These are phyloP conservation scores for Fusarium fujikuroi DNA, from an alignment of 2,329 filamentous ascomycete genomes.

Conservation along the genomic window DNA sequence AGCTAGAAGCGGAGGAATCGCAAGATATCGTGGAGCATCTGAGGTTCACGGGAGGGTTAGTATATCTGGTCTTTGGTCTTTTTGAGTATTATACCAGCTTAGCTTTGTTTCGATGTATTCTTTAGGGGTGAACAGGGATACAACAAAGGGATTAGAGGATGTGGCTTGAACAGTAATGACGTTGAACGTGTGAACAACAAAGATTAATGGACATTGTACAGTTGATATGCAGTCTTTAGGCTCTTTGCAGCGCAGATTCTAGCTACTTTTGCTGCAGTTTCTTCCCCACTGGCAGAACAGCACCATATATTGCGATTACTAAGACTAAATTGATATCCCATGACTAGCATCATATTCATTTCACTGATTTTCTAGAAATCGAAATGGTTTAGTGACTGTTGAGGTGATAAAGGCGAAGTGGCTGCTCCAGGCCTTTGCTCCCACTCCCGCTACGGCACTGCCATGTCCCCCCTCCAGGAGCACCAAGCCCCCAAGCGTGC, in stretches of 20 bases:
- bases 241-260: neutral
- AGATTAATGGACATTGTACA: neutral
- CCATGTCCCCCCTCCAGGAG: neutral
- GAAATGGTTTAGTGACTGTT: neutral
- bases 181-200: neutral
- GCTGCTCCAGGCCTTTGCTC: neutral
- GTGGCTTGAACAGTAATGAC: neutral
- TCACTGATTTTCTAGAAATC: neutral
- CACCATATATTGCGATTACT: neutral
- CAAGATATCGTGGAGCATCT: constrained; percentile 31
- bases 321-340: neutral
- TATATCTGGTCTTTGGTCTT: constrained; percentile 24
- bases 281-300: neutral
- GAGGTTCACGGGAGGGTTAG: constrained; percentile 10
- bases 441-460: neutral
- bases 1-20: constrained; percentile 44
- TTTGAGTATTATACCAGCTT: constrained; percentile 22
- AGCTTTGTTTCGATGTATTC: constrained; percentile 16
- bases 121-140: neutral
- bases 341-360: rapidly evolving
- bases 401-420: neutral
- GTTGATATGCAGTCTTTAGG: neutral
- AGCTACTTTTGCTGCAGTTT: neutral
- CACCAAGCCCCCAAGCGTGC: neutral
- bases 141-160: constrained; percentile 10